Evolutionary conservation across 768 basidiomycete genomes (phyloP).

Genomic region (Suillus subaureus): DNA sequence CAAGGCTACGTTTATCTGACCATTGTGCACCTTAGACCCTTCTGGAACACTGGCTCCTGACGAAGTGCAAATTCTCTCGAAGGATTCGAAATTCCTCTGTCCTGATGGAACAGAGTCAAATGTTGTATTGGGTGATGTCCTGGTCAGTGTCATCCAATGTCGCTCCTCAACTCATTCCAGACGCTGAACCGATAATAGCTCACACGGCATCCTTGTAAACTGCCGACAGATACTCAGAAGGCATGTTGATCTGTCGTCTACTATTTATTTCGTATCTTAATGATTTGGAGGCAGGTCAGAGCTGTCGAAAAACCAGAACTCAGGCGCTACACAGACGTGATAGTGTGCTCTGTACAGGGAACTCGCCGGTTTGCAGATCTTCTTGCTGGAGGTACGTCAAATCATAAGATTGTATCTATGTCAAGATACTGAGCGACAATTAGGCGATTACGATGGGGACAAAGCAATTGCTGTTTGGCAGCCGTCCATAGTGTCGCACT

Average conservation of each 20-base stretch:
- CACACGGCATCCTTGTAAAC: slow-evolving; percentile 69
- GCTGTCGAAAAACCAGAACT: slow-evolving; percentile 57
- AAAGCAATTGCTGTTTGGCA: slow-evolving; percentile 61
- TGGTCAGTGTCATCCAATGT: slow-evolving; percentile 38
- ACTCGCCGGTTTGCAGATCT: slow-evolving; percentile 55
- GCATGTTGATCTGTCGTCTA: slow-evolving; percentile 32
- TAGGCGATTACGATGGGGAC: slow-evolving; percentile 77
- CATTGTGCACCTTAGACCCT: slow-evolving; percentile 44
- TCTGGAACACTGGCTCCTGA: slow-evolving; percentile 50
- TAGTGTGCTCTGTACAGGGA: slow-evolving; percentile 57
- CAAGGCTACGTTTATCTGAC: neutral
- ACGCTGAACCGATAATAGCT: slow-evolving; percentile 36
- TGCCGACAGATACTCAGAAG: slow-evolving; percentile 69
- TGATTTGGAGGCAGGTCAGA: slow-evolving; percentile 43
- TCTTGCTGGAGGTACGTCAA: slow-evolving; percentile 57
- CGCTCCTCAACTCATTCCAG: neutral
- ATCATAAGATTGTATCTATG: neutral
- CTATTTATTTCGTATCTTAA: neutral
- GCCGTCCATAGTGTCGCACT: slow-evolving; percentile 52
- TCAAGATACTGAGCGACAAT: neutral
- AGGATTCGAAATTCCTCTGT: slow-evolving; percentile 41
- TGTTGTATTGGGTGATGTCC: slow-evolving; percentile 55
- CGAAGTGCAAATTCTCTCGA: slow-evolving; percentile 61
- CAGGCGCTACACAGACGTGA: slow-evolving; percentile 54
- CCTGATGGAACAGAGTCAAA: slow-evolving; percentile 49